Evolutionary conservation across 2,329 filamentous ascomycete species (phyloP).

Genomic region (Beauveria varroae): DNA sequence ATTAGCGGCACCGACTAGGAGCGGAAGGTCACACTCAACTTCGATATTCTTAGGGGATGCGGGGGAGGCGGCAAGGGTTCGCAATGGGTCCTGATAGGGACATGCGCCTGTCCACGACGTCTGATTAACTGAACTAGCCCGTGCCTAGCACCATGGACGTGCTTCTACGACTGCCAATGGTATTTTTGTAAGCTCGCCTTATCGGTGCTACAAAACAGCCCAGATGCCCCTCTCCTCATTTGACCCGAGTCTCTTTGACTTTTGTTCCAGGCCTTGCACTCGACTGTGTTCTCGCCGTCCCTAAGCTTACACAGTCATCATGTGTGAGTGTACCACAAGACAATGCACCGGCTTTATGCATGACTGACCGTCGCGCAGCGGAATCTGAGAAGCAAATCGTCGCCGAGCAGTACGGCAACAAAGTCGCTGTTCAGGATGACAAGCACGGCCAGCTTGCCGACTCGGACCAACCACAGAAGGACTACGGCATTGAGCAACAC

Average conservation of each 20-base stretch:
- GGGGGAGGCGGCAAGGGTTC: constrained; percentile 8
- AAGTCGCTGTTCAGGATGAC: neutral
- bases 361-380: neutral
- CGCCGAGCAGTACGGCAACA: neutral
- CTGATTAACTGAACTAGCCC: neutral
- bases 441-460: neutral
- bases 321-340: neutral
- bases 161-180: neutral
- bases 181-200: neutral
- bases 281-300: neutral
- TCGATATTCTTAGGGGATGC: constrained; percentile 3
- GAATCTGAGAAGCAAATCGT: neutral
- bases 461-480: neutral
- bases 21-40: neutral
- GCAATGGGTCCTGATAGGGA: neutral
- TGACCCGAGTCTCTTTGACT: neutral
- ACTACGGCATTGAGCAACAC: neutral
- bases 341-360: neutral
- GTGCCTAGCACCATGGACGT: neutral
- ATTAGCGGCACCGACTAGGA: constrained; percentile 1
- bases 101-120: neutral
- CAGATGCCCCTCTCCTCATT: neutral
- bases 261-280: neutral
- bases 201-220: constrained; percentile 7
- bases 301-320: neutral